A percentile compares a stretch with the other conserved stretches of the same genome.
These are phyloP conservation scores for Penicillium sp. DNA, from an alignment of 2,329 filamentous ascomycete genomes.

Conservation along the genomic window DNA sequence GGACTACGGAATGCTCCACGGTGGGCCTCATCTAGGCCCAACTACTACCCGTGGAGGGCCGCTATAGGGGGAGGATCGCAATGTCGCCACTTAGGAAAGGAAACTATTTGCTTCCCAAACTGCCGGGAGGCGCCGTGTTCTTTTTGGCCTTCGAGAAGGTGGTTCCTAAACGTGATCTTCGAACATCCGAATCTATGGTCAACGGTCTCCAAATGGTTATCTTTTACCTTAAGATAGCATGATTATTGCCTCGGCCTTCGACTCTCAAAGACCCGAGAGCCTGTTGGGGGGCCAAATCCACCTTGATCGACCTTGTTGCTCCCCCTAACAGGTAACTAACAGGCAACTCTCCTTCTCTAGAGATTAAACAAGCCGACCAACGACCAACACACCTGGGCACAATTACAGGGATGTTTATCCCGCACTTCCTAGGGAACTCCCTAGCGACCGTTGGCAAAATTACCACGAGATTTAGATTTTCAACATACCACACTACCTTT, in stretches of 20 bases:
- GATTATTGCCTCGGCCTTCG: not conserved
- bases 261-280: not conserved
- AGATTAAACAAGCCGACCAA: not conserved
- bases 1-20: constrained; percentile 25
- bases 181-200: not conserved
- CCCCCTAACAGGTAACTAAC: not conserved
- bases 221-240: not conserved
- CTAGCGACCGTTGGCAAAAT: not conserved
- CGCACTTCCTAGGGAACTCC: not conserved
- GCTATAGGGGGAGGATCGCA: constrained; percentile 11
- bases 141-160: constrained; percentile 24
- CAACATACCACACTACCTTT: not conserved
- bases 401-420: not conserved
- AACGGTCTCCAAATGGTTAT: not conserved
- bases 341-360: not conserved
- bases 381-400: not conserved
- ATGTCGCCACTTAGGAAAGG: constrained; percentile 13
- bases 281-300: not conserved
- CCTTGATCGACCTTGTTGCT: constrained; percentile 1
- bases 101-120: constrained; percentile 21
- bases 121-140: constrained; percentile 20
- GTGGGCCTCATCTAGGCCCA: constrained; percentile 24
- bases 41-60: constrained; percentile 13
- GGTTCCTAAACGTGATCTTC: constrained; percentile 2
- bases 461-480: not conserved